Evolutionary conservation across 495 filamentous ascomycete genomes (phyloP).

Genomic region (Trichodelitschia bisporula): DNA sequence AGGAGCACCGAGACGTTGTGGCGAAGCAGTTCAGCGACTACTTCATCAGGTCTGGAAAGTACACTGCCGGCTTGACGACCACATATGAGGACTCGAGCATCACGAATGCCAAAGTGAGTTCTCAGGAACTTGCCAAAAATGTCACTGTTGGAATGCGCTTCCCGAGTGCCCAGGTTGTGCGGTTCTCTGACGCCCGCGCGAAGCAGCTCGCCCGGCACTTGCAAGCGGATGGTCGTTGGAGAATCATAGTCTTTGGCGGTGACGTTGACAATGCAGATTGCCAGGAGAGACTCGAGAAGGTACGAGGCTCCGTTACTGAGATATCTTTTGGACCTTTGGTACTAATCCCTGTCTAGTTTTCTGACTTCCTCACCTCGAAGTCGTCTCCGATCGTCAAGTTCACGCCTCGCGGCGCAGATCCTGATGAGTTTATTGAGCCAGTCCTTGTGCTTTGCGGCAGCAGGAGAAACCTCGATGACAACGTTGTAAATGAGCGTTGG

Average conservation of each 20-base stretch:
- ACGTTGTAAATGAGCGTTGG: too few relatives aligned
- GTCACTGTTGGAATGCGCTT: conserved; percentile 14
- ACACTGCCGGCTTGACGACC: conserved; percentile 11
- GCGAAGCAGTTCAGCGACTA: conserved; percentile 26
- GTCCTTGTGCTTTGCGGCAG: too few relatives aligned
- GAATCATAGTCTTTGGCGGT: conserved; percentile 40
- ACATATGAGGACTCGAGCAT: conserved; percentile 15
- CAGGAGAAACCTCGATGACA: too few relatives aligned
- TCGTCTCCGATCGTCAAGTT: too few relatives aligned
- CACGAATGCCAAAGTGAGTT: conserved; percentile 11
- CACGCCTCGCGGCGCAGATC: too few relatives aligned
- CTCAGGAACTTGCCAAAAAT: conserved; percentile 11
- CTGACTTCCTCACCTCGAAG: too few relatives aligned
- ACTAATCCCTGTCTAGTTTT: too few relatives aligned
- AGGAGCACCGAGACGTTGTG: conserved; percentile 37
- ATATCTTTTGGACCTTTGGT: conserved; percentile 22
- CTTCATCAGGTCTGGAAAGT: conserved; percentile 14
- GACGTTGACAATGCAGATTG: too few relatives aligned
- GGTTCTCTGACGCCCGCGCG: conserved; percentile 13
- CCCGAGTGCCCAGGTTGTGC: conserved; percentile 12
- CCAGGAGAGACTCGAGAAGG: too few relatives aligned
- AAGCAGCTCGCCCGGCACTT: conserved; percentile 16
- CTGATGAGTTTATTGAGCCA: conserved; percentile 25
- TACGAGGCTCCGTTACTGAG: too few relatives aligned
- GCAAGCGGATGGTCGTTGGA: conserved; percentile 33